Conservation (phyloP, 768 basidiomycete species). For the Tephrocybe rancida region DNA sequence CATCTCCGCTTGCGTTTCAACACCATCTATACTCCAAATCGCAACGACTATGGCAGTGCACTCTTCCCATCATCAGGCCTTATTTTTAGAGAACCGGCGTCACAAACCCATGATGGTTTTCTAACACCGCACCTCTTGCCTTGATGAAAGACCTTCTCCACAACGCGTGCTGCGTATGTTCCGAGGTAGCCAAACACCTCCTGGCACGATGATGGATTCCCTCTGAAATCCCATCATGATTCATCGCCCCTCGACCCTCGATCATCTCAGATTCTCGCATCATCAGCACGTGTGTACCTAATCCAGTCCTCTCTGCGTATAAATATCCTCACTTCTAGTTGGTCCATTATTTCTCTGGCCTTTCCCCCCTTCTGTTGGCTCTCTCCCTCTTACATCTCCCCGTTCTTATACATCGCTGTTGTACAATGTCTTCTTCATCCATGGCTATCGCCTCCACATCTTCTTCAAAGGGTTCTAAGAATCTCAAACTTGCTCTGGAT, state of each 20-base stretch:
- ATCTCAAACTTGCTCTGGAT: slow-evolving; percentile 18
- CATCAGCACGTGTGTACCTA: slow-evolving; percentile 6
- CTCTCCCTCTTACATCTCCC: background rate
- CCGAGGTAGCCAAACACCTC: slow-evolving; percentile 13
- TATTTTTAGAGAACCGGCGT: background rate
- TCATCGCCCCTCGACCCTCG: slow-evolving; percentile 1
- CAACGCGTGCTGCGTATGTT: background rate
- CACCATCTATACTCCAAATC: background rate
- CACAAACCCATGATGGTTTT: background rate
- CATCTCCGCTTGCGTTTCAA: slow-evolving; percentile 6
- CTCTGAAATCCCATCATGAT: slow-evolving; percentile 5
- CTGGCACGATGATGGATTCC: slow-evolving; percentile 18
- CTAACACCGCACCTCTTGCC: background rate
- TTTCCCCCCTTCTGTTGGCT: background rate
- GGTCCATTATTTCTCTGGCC: no score
- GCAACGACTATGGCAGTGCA: background rate
- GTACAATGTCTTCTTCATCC: slow-evolving; percentile 17
- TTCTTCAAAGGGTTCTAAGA: slow-evolving; percentile 18
- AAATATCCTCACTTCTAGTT: slow-evolving; percentile 3
- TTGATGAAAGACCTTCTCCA: background rate
- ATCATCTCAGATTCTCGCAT: slow-evolving; percentile 7
- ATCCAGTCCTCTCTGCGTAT: background rate
- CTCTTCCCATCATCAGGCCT: background rate
- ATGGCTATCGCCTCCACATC: slow-evolving; percentile 15
- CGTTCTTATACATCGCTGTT: background rate